Percentiles rank a stretch among this genome's conserved stretches.
Evolutionary conservation across 768 basidiomycete genomes (phyloP).

Genomic region (Suillus lakei): DNA sequence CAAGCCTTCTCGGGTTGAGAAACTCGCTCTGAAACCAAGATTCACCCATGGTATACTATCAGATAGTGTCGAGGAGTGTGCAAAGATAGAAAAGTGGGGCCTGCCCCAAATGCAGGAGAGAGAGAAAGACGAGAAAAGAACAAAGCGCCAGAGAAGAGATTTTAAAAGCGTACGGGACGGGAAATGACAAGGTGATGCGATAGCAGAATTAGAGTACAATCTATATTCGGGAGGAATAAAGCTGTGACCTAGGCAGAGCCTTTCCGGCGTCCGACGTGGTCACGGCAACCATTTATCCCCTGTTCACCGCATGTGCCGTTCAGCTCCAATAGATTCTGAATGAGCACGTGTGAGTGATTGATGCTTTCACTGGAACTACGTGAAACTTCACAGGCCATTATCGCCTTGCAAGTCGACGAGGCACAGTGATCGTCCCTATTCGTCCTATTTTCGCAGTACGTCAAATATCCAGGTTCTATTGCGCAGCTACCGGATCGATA

Average conservation of each 20-base stretch:
- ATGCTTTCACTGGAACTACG: not conserved
- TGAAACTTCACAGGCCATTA: not conserved
- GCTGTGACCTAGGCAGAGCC: not conserved
- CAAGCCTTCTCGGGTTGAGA: conserved; percentile 61
- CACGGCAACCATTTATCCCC: conserved; percentile 14
- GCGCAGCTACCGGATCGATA: too few species aligned
- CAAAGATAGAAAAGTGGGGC: conserved; percentile 12
- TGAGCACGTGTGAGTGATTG: not conserved
- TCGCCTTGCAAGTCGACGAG: not conserved
- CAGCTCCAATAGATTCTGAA: too few species aligned
- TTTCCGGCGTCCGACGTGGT: conserved; percentile 6
- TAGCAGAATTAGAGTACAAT: not conserved
- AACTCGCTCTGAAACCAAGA: conserved; percentile 79
- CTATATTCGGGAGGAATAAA: not conserved
- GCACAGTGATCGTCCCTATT: not conserved
- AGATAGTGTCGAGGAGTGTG: not conserved
- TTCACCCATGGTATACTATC: conserved; percentile 55
- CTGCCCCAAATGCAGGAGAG: conserved; percentile 7
- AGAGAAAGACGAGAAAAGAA: conserved; percentile 6
- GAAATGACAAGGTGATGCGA: conserved; percentile 8
- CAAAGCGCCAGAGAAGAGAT: not conserved
- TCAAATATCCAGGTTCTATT: too few species aligned
- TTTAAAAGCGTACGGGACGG: conserved; percentile 4
- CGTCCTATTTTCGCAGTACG: too few species aligned
- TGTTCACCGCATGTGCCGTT: not conserved